Conservation (phyloP, 2,329 filamentous ascomycete species). For the Nemania sp. region DNA sequence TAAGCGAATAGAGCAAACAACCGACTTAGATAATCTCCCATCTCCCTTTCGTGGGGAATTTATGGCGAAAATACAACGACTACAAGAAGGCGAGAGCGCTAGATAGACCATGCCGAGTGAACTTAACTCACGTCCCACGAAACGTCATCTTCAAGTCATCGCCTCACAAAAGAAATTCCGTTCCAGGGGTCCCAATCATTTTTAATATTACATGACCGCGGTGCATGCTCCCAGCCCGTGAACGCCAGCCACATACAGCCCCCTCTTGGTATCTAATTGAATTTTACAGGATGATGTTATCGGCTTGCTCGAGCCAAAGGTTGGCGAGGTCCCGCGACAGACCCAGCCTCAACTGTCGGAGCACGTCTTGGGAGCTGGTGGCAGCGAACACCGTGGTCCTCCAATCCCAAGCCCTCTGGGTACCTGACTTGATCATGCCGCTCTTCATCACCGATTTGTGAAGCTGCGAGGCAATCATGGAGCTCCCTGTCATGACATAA, state of each 20-base stretch:
- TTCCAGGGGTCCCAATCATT: neutral
- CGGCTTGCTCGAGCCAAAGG: slow-evolving; percentile 70
- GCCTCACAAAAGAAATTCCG: neutral
- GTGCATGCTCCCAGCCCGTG: slow-evolving; percentile 13
- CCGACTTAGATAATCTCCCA: too few species aligned
- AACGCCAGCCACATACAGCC: slow-evolving; percentile 2
- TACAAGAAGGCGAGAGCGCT: neutral
- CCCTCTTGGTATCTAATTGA: slow-evolving; percentile 8
- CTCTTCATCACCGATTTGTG: slow-evolving; percentile 57
- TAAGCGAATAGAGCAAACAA: too few species aligned
- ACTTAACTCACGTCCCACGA: neutral
- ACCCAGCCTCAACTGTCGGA: slow-evolving; percentile 72
- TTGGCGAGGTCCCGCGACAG: slow-evolving; percentile 75
- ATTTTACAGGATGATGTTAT: slow-evolving; percentile 54
- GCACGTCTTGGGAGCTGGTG: slow-evolving; percentile 69
- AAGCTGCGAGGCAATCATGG: slow-evolving; percentile 68
- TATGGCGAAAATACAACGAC: too few species aligned
- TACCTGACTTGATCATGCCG: slow-evolving; percentile 45
- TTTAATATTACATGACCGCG: slow-evolving; percentile 16
- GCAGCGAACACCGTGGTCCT: slow-evolving; percentile 59
- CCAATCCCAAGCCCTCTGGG: slow-evolving; percentile 74
- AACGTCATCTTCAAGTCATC: neutral
- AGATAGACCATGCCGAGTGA: neutral
- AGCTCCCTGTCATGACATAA: slow-evolving; percentile 74
- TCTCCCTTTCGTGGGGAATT: too few species aligned